phyloP scores from a whole-genome alignment of 2,329 filamentous ascomycete species.

The Leptographium galeiforme region DNA sequence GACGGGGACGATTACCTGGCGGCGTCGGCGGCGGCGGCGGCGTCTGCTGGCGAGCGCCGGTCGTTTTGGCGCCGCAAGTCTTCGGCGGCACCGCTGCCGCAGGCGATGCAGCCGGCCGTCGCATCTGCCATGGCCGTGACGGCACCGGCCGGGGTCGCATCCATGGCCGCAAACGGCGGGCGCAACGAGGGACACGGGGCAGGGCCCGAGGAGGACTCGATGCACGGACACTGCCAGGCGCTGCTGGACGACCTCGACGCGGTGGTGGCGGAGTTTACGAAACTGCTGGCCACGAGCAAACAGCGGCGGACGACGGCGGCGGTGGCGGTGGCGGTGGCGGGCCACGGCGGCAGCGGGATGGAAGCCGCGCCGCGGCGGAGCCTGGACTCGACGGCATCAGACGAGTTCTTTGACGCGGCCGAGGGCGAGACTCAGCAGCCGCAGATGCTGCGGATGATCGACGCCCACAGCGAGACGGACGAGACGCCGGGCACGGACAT shows the following conservation, averaged over 20 bases:
- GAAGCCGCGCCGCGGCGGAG: slow-evolving; percentile 42
- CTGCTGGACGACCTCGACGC: slow-evolving; percentile 75
- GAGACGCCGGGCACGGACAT: slow-evolving; percentile 34
- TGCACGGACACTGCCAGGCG: slow-evolving; percentile 72
- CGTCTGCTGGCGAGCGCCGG: slow-evolving; percentile 39
- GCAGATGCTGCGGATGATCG: slow-evolving; percentile 17
- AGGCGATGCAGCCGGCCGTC: slow-evolving; percentile 25
- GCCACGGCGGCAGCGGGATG: slow-evolving; percentile 43
- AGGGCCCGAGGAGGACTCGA: slow-evolving; percentile 42
- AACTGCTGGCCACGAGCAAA: slow-evolving; percentile 66
- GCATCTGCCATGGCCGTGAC: slow-evolving; percentile 29
- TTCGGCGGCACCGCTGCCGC: slow-evolving; percentile 31
- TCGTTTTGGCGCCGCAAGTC: slow-evolving; percentile 90
- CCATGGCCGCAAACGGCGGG: background rate
- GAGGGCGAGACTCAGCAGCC: slow-evolving; percentile 32
- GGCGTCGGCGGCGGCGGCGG: slow-evolving; percentile 11
- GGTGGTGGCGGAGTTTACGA: slow-evolving; percentile 71
- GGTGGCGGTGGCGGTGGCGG: slow-evolving; percentile 29
- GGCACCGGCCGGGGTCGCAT: slow-evolving; percentile 16
- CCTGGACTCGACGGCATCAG: slow-evolving; percentile 66
- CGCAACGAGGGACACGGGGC: slow-evolving; percentile 11
- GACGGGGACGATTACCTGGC: slow-evolving; percentile 33
- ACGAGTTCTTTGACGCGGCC: slow-evolving; percentile 93
- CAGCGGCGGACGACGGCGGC: slow-evolving; percentile 47
- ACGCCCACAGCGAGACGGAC: slow-evolving; percentile 8